Evolutionary conservation across 805 yeast species (phyloP).

Genomic region (Candida saitoana): DNA sequence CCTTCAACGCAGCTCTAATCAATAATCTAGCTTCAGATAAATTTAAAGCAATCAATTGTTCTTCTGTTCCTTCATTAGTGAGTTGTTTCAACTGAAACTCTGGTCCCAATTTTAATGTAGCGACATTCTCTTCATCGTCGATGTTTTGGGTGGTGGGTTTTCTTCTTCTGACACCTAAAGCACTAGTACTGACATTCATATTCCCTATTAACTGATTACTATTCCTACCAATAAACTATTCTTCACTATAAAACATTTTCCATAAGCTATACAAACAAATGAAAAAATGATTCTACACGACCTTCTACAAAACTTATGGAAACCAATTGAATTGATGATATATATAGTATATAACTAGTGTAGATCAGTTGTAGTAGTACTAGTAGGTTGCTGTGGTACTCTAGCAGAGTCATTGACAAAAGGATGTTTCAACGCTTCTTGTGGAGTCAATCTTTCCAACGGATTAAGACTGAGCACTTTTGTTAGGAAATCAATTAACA

Average conservation of each 20-base stretch:
- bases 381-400: neutral
- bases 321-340: no score
- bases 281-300: no score
- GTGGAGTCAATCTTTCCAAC: slow-evolving; percentile 93
- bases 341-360: no score
- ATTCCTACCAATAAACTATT: no score
- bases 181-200: slow-evolving; percentile 88
- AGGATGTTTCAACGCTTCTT: slow-evolving; percentile 89
- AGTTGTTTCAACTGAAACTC: slow-evolving; percentile 82
- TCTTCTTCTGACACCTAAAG: slow-evolving; percentile 80
- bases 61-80: slow-evolving; percentile 74
- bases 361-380: neutral
- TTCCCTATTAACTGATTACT: no score
- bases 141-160: slow-evolving; percentile 51
- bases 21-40: slow-evolving; percentile 85
- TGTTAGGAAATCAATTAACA: slow-evolving; percentile 70
- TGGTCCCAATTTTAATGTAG: slow-evolving; percentile 82
- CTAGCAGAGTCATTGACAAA: slow-evolving; percentile 50
- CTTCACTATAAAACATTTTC: no score
- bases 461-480: slow-evolving; percentile 85
- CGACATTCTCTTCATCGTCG: slow-evolving; percentile 91
- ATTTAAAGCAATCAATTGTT: slow-evolving; percentile 78
- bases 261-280: no score
- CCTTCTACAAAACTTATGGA: no score
- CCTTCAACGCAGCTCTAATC: slow-evolving; percentile 84